phyloP scores from a whole-genome alignment of 306 rosid genomes.

The Begonia fuchsioides region DNA sequence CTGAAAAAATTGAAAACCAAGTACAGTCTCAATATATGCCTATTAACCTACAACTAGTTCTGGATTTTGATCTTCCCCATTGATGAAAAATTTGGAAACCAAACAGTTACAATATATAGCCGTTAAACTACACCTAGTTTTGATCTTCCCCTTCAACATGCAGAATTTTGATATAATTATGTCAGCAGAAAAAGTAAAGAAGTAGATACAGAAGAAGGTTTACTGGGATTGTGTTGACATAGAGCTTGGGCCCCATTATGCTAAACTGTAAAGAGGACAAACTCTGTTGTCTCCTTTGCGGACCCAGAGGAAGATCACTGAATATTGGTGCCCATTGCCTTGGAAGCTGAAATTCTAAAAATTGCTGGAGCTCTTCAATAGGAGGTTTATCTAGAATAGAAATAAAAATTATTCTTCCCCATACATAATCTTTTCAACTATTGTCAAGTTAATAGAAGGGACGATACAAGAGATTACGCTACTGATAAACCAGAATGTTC shows the following conservation, averaged over 20 bases:
- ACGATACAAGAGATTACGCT: too few relatives aligned
- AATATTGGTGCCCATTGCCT: slow-evolving; percentile 99
- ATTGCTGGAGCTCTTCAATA: slow-evolving; percentile 85
- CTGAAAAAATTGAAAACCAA: not conserved
- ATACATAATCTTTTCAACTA: too few relatives aligned
- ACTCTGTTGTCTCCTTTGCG: slow-evolving; percentile 67
- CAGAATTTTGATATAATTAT: not conserved
- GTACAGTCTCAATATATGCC: too few relatives aligned
- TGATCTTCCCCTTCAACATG: too few relatives aligned
- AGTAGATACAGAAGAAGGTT: slow-evolving; percentile 4
- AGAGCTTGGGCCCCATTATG: slow-evolving; percentile 86
- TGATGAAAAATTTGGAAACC: too few relatives aligned
- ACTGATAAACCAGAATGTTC: too few relatives aligned
- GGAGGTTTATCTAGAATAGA: slow-evolving; percentile 79
- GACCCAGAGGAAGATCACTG: slow-evolving; percentile 98
- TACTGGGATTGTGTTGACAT: slow-evolving; percentile 70
- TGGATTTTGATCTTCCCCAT: too few relatives aligned
- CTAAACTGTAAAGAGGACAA: slow-evolving; percentile 81
- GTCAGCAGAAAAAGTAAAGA: slow-evolving; percentile 6
- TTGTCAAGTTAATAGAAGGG: too few relatives aligned
- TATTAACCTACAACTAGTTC: too few relatives aligned
- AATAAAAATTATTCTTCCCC: not conserved
- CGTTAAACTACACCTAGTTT: too few relatives aligned
- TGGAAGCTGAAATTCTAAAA: slow-evolving; percentile 95
- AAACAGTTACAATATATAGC: too few relatives aligned